These are phyloP conservation scores for Talaromyces wortmannii DNA, from an alignment of 495 filamentous ascomycete genomes.

Conservation along the genomic window DNA sequence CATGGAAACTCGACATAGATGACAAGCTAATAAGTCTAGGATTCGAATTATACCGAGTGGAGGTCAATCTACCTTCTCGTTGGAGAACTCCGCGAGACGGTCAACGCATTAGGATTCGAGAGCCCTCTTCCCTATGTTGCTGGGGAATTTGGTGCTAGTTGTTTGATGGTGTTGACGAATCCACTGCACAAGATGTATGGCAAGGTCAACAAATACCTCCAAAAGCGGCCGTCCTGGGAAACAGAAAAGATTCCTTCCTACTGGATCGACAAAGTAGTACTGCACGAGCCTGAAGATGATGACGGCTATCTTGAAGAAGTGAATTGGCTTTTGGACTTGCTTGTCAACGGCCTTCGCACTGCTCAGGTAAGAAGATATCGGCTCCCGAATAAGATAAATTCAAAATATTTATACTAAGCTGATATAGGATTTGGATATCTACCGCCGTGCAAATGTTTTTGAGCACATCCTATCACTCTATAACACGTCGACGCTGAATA, in stretches of 20 bases:
- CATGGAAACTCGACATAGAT: slow-evolving; percentile 6
- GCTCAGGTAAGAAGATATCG: slow-evolving; percentile 28
- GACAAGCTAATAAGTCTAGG: slow-evolving; percentile 18
- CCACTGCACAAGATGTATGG: slow-evolving; percentile 79
- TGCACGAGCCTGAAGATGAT: slow-evolving; percentile 62
- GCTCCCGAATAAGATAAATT: background rate
- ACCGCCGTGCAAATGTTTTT: slow-evolving; percentile 71
- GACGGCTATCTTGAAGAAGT: slow-evolving; percentile 71
- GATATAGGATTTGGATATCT: slow-evolving; percentile 68
- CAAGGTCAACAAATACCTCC: slow-evolving; percentile 81
- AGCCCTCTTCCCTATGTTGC: slow-evolving; percentile 64
- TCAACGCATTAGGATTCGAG: slow-evolving; percentile 42
- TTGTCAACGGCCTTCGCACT: slow-evolving; percentile 63
- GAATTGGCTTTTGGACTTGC: slow-evolving; percentile 72
- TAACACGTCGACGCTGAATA: slow-evolving; percentile 54
- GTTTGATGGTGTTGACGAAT: slow-evolving; percentile 59
- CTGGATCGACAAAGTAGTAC: slow-evolving; percentile 65
- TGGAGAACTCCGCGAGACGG: slow-evolving; percentile 72
- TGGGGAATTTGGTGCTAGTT: slow-evolving; percentile 65
- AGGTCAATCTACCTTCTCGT: slow-evolving; percentile 68
- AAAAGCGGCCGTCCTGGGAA: slow-evolving; percentile 66
- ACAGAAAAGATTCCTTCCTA: slow-evolving; percentile 64
- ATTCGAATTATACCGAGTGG: slow-evolving; percentile 68
- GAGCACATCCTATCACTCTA: slow-evolving; percentile 71
- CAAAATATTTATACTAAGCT: background rate